Conservation (phyloP, 352 stramenopile species). For the Pythium apleroticum region DNA sequence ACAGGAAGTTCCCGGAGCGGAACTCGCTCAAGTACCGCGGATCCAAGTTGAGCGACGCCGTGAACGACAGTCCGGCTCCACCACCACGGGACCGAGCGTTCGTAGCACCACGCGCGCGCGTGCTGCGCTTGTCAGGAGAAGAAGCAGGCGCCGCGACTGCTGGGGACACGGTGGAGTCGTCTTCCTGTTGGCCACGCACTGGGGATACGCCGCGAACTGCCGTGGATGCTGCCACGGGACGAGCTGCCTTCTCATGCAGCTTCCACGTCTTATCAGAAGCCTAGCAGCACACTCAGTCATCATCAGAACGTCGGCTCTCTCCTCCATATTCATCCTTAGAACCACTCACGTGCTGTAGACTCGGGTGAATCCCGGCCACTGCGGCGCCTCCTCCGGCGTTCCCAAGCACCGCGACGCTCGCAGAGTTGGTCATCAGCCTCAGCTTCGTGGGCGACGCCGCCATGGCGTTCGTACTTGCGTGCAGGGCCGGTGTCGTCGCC, state of each 20-base stretch:
- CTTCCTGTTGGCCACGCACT: conserved; percentile 11
- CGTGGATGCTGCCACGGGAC: neutral
- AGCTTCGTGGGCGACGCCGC: conserved; percentile 11
- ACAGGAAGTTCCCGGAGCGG: conserved; percentile 79
- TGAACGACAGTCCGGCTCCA: conserved; percentile 52
- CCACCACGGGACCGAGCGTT: neutral
- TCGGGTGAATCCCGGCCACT: conserved; percentile 42
- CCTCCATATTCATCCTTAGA: neutral
- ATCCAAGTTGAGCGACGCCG: conserved; percentile 72
- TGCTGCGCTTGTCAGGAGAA: conserved; percentile 2
- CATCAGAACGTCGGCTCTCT: too few relatives aligned
- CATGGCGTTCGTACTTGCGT: neutral
- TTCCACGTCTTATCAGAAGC: conserved; percentile 58
- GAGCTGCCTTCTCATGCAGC: conserved; percentile 31
- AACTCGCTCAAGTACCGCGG: conserved; percentile 75
- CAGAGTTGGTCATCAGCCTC: conserved; percentile 21
- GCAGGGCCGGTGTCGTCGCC: conserved; percentile 7
- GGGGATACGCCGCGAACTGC: conserved; percentile 17
- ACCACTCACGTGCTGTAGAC: conserved; percentile 39
- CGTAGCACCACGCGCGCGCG: conserved; percentile 6
- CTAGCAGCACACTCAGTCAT: conserved; percentile 16
- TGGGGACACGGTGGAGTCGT: neutral
- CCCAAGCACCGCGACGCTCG: conserved; percentile 35
- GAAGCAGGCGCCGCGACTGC: neutral
- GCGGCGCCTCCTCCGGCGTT: neutral